Conservation (phyloP, 257 asterid species). For the Paraleonurus japonicus region DNA sequence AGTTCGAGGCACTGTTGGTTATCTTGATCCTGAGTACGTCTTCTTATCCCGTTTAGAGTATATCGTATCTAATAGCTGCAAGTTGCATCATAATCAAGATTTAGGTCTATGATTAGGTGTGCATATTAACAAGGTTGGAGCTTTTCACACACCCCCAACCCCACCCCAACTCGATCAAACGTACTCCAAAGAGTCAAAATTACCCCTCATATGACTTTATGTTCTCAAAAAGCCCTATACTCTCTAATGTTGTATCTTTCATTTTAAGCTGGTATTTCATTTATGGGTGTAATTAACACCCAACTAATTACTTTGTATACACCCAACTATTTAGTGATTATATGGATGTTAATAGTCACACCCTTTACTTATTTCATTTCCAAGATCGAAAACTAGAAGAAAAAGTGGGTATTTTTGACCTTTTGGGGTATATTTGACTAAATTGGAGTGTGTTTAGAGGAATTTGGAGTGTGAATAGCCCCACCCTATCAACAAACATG, state of each 20-base stretch:
- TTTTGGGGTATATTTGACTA: background rate
- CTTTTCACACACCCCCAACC: too few relatives aligned
- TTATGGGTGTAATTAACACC: too few relatives aligned
- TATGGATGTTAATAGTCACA: too few relatives aligned
- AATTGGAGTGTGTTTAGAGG: background rate
- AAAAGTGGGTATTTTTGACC: too few relatives aligned
- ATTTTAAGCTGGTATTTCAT: too few relatives aligned
- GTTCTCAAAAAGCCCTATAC: too few relatives aligned
- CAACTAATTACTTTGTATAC: too few relatives aligned
- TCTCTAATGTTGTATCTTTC: too few relatives aligned
- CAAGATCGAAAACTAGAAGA: too few relatives aligned
- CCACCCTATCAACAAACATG: background rate
- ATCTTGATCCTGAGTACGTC: slow-evolving; percentile 96
- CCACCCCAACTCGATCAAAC: too few relatives aligned
- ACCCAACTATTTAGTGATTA: too few relatives aligned
- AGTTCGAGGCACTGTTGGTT: slow-evolving; percentile 99
- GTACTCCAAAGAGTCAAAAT: background rate
- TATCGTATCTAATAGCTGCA: background rate
- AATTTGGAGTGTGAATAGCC: background rate
- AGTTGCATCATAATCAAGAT: background rate
- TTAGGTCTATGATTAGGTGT: background rate
- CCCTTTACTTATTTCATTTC: too few relatives aligned
- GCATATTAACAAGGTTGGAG: background rate
- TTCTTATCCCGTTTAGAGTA: background rate
- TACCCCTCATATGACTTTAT: background rate